Conservation (phyloP, 768 basidiomycete genomes). For the Royoungia palumana region DNA sequence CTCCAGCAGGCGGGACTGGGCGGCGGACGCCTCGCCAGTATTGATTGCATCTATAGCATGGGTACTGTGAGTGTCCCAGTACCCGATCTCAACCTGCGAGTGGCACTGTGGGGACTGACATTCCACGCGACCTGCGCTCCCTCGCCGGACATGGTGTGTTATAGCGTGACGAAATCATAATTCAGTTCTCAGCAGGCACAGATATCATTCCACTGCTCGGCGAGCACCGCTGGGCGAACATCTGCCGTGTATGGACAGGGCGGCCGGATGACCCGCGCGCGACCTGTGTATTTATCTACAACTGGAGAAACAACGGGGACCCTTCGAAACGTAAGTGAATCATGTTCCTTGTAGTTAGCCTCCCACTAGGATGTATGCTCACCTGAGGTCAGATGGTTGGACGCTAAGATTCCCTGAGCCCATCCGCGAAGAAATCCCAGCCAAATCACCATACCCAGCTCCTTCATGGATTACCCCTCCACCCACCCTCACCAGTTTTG, state of each 20-base stretch:
- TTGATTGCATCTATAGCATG: conserved; percentile 27
- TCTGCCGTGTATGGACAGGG: conserved; percentile 12
- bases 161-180: conserved; percentile 29
- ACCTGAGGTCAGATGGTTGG: conserved; percentile 25
- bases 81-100: background rate
- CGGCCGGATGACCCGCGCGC: conserved; percentile 11
- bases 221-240: conserved; percentile 21
- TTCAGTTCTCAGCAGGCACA: conserved; percentile 25
- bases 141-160: background rate
- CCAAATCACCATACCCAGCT: conserved; percentile 25
- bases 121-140: background rate
- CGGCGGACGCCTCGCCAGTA: conserved; percentile 7
- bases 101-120: background rate
- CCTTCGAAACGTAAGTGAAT: conserved; percentile 28
- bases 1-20: conserved; percentile 20
- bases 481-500: conserved; percentile 17
- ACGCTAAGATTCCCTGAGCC: conserved; percentile 17
- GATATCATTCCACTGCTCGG: conserved; percentile 28
- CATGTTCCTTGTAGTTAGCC: background rate
- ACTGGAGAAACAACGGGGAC: conserved; percentile 31
- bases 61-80: conserved; percentile 27
- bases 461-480: conserved; percentile 24
- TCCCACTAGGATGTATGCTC: background rate
- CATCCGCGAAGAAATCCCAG: conserved; percentile 11
- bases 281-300: conserved; percentile 28